Evolutionary conservation across 1,284 basidiomycete species (phyloP).

Genomic region (Nidula niveotomentosa): DNA sequence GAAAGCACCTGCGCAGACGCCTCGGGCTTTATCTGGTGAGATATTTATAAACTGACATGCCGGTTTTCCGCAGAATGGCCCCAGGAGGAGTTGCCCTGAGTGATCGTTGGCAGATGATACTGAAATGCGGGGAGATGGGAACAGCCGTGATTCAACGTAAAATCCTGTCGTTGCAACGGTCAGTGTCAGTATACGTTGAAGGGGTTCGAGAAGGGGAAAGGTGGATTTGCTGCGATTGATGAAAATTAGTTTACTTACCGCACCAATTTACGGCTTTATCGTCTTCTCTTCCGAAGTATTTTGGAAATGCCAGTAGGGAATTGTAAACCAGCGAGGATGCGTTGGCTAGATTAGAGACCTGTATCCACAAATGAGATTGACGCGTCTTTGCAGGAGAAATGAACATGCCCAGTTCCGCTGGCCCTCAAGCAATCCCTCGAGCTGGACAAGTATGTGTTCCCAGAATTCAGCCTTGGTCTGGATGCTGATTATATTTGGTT

Average conservation of each 20-base stretch:
- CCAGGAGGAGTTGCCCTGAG: slow-evolving; percentile 55
- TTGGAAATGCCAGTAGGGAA: slow-evolving; percentile 64
- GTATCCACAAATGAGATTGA: neutral
- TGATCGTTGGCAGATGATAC: slow-evolving; percentile 11
- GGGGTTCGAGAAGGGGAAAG: neutral
- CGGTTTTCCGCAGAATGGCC: slow-evolving; percentile 87
- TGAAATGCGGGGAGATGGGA: slow-evolving; percentile 44
- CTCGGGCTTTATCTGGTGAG: slow-evolving; percentile 53
- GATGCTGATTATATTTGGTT: slow-evolving; percentile 36
- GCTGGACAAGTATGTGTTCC: slow-evolving; percentile 67
- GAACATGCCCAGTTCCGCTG: slow-evolving; percentile 74
- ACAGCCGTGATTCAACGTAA: slow-evolving; percentile 70
- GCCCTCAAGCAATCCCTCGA: slow-evolving; percentile 61
- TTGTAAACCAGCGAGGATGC: slow-evolving; percentile 79
- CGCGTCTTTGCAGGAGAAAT: no score
- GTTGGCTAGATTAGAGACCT: slow-evolving; percentile 89
- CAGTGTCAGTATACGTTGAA: slow-evolving; percentile 5
- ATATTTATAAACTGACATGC: slow-evolving; percentile 82
- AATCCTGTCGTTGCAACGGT: slow-evolving; percentile 56
- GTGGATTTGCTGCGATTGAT: neutral
- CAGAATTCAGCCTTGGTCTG: slow-evolving; percentile 75
- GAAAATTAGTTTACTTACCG: slow-evolving; percentile 55
- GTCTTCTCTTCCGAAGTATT: slow-evolving; percentile 59
- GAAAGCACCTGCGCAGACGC: slow-evolving; percentile 84
- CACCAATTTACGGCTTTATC: slow-evolving; percentile 84